Percentiles rank a stretch among this genome's conserved stretches.
These are phyloP conservation scores for Tricholomella constricta DNA, from an alignment of 768 basidiomycete genomes.

Conservation along the genomic window DNA sequence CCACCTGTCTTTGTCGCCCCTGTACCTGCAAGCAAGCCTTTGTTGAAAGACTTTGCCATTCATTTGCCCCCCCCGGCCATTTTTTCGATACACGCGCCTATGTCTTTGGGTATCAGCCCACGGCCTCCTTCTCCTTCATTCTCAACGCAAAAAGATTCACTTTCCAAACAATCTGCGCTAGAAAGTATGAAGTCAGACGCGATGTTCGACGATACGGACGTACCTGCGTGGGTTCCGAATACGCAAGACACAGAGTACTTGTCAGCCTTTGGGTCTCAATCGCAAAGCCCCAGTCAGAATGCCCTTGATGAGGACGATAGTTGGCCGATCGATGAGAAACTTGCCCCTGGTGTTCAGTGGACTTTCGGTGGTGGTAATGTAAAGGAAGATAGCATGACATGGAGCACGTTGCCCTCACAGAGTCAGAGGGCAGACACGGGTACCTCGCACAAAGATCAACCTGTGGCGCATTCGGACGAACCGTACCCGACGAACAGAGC, in stretches of 20 bases:
- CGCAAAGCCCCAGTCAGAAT: constrained; percentile 29
- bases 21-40: constrained; percentile 12
- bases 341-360: constrained; percentile 60
- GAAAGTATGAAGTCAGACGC: constrained; percentile 53
- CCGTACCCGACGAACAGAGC: constrained; percentile 4
- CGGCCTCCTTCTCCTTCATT: constrained; percentile 33
- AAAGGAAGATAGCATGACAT: constrained; percentile 73
- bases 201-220: constrained; percentile 50
- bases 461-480: background rate
- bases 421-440: constrained; percentile 51
- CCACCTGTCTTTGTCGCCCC: constrained; percentile 55
- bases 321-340: constrained; percentile 73
- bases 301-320: constrained; percentile 66
- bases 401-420: constrained; percentile 69
- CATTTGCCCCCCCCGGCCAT: constrained; percentile 36
- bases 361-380: constrained; percentile 51
- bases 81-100: constrained; percentile 46
- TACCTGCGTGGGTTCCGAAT: constrained; percentile 55
- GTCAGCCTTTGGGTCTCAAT: constrained; percentile 37
- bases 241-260: constrained; percentile 64
- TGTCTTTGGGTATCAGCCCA: constrained; percentile 45
- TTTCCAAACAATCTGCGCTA: constrained; percentile 55
- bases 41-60: constrained; percentile 32
- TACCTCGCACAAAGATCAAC: constrained; percentile 17
- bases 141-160: constrained; percentile 28